Conservation (phyloP, 139 green algal species). For the Marvania coccoides region DNA sequence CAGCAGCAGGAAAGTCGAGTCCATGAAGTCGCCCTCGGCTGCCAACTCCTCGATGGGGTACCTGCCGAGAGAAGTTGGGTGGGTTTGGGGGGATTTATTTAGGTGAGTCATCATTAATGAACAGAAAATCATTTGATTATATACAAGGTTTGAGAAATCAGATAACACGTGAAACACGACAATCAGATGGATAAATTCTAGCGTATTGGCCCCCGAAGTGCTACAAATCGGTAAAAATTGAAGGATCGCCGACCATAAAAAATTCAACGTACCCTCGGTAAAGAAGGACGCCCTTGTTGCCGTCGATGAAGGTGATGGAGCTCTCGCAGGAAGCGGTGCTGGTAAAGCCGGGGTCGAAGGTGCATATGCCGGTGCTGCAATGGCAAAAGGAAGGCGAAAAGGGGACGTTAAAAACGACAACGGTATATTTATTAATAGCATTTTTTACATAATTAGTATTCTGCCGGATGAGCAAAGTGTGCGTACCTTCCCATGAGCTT, state of each 20-base stretch:
- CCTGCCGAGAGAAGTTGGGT: neutral
- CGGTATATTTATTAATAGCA: neutral
- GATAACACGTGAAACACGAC: too few species aligned
- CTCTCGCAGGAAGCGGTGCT: slow-evolving; percentile 56
- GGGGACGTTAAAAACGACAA: neutral
- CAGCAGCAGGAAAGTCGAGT: slow-evolving; percentile 51
- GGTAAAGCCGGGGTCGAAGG: slow-evolving; percentile 66
- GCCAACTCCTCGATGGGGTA: slow-evolving; percentile 59
- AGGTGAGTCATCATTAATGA: too few species aligned
- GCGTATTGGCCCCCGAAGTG: too few species aligned
- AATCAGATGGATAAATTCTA: too few species aligned
- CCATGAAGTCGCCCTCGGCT: slow-evolving; percentile 49
- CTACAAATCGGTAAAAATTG: too few species aligned
- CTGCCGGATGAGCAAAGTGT: neutral
- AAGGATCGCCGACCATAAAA: too few species aligned
- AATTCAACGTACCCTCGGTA: slow-evolving; percentile 46
- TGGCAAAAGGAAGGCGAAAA: neutral
- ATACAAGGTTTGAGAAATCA: too few species aligned
- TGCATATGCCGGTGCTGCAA: slow-evolving; percentile 54
- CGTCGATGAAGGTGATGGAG: slow-evolving; percentile 69
- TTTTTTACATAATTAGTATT: neutral
- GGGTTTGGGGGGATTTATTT: too few species aligned
- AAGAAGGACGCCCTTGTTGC: slow-evolving; percentile 50
- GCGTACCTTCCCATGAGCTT: slow-evolving; percentile 21
- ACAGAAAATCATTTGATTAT: too few species aligned